A percentile compares a stretch with the other conserved stretches of the same genome.
phyloP scores from a whole-genome alignment of 352 stramenopile genomes.

The Hyaloperonospora brassicae region DNA sequence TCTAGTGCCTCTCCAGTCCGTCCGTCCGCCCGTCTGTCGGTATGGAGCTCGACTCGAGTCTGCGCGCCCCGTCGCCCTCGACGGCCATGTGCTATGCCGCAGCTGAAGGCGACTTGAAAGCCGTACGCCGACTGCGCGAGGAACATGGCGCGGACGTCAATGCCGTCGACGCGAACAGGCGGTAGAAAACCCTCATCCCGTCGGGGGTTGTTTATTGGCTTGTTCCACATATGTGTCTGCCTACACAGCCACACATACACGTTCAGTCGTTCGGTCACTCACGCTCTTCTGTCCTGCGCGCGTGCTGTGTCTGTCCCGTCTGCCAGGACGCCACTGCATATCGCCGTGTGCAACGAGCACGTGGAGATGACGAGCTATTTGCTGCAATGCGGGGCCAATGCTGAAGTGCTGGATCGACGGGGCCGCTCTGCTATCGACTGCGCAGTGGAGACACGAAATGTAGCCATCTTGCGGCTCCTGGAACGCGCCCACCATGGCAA shows the following conservation, averaged over 20 bases:
- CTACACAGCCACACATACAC: too few relatives aligned
- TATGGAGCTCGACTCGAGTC: constrained; percentile 6
- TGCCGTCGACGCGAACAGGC: constrained; percentile 65
- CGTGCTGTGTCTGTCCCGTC: background rate
- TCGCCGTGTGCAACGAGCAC: constrained; percentile 61
- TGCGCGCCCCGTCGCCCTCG: constrained; percentile 26
- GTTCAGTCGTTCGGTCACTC: background rate
- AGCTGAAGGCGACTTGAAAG: constrained; percentile 46
- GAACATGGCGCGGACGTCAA: constrained; percentile 70
- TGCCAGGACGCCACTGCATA: constrained; percentile 62
- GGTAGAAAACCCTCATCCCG: too few relatives aligned
- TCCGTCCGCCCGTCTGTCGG: too few relatives aligned
- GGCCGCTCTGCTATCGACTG: constrained; percentile 62
- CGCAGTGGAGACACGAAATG: constrained; percentile 45
- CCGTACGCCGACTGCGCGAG: constrained; percentile 48
- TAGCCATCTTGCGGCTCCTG: constrained; percentile 38
- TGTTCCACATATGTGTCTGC: too few relatives aligned
- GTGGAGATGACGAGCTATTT: constrained; percentile 50
- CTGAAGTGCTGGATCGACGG: constrained; percentile 58
- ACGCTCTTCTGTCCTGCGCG: background rate
- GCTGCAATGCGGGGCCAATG: constrained; percentile 45
- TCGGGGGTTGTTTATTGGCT: too few relatives aligned
- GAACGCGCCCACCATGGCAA: constrained; percentile 31
- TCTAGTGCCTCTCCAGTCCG: too few relatives aligned
- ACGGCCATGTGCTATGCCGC: constrained; percentile 78